Evolutionary conservation across 306 rosid genomes (phyloP).

Genomic region (Leucaena leucocephala): DNA sequence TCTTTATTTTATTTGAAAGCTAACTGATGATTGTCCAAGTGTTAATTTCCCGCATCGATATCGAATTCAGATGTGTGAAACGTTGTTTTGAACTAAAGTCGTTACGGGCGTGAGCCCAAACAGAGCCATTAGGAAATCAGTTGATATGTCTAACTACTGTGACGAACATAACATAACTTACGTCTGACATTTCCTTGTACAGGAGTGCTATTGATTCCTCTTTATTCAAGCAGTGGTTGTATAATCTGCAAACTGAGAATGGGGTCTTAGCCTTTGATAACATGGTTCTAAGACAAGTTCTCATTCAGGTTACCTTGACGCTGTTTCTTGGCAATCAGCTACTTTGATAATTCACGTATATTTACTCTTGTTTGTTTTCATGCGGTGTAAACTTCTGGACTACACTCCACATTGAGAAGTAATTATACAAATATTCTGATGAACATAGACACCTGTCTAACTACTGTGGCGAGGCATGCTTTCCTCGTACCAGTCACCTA

Average conservation of each 20-base stretch:
- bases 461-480: not conserved
- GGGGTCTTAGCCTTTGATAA: constrained; percentile 71
- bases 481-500: not conserved
- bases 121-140: not conserved
- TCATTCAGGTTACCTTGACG: constrained; percentile 69
- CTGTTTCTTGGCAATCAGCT: not conserved
- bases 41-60: not conserved
- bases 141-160: not conserved
- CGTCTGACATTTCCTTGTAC: constrained; percentile 33
- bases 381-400: not conserved
- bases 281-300: constrained; percentile 62
- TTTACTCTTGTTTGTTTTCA: not conserved
- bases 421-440: not conserved
- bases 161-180: not conserved
- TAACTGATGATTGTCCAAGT: not conserved
- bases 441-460: not conserved
- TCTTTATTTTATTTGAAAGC: not conserved
- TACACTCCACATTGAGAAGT: not conserved
- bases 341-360: not conserved
- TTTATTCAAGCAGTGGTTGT: constrained; percentile 83
- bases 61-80: not conserved
- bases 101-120: too few relatives aligned
- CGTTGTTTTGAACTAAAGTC: not conserved
- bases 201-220: constrained; percentile 87
- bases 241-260: constrained; percentile 69